Evolutionary conservation across 306 rosid species (phyloP).

Genomic region (Lotus japonicus): DNA sequence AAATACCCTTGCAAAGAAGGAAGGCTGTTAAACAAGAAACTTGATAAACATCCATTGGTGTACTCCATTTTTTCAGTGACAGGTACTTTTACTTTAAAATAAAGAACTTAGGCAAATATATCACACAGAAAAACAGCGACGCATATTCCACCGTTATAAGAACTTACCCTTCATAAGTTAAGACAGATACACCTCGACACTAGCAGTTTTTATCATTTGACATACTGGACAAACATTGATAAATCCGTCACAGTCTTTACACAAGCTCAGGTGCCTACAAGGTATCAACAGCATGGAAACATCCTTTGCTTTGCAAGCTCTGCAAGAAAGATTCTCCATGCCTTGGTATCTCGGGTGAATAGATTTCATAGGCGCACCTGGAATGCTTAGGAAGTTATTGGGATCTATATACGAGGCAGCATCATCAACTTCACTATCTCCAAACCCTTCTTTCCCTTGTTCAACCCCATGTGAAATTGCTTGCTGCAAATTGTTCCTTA

Average conservation of each 20-base stretch:
- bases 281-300: constrained; percentile 85
- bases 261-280: constrained; percentile 84
- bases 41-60: neutral
- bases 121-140: constrained; percentile 20
- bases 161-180: constrained; percentile 31
- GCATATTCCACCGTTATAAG: constrained; percentile 6
- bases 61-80: constrained; percentile 6
- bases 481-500: constrained; percentile 76
- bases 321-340: constrained; percentile 45
- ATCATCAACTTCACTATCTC: constrained; percentile 88
- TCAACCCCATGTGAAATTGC: constrained; percentile 83
- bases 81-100: constrained; percentile 5
- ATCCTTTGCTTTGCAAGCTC: constrained; percentile 69
- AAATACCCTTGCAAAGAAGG: neutral
- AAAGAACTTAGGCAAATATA: neutral
- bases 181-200: constrained; percentile 66
- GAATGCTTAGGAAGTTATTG: constrained; percentile 43
- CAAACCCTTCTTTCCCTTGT: constrained; percentile 88
- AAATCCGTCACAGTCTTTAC: constrained; percentile 76
- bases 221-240: constrained; percentile 72
- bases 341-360: constrained; percentile 30
- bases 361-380: constrained; percentile 26
- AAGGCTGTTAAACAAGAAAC: neutral
- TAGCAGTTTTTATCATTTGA: constrained; percentile 59
- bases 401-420: constrained; percentile 61